phyloP scores from a whole-genome alignment of 1,284 basidiomycete genomes.

The Tilletiaria anomala region DNA sequence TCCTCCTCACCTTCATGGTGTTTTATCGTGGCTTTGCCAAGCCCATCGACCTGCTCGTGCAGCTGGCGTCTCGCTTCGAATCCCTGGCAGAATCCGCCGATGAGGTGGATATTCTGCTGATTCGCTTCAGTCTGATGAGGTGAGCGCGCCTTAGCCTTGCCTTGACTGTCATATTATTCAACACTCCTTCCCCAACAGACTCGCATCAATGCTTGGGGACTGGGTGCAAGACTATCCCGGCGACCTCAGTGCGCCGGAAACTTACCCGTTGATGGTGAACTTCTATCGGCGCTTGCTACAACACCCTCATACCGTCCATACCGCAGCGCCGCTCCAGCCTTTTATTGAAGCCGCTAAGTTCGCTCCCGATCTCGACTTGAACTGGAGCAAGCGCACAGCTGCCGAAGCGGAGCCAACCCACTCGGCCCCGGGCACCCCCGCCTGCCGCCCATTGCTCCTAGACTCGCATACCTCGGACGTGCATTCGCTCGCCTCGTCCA shows the following conservation, averaged over 20 bases:
- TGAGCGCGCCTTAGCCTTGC: background rate
- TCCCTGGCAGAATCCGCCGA: slow-evolving; percentile 15
- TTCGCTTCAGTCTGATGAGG: slow-evolving; percentile 24
- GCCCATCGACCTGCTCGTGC: slow-evolving; percentile 21
- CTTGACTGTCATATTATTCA: background rate
- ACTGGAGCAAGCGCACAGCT: slow-evolving; percentile 27
- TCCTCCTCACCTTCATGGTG: slow-evolving; percentile 29
- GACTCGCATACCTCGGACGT: background rate
- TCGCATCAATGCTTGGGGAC: slow-evolving; percentile 25
- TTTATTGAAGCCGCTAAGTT: slow-evolving; percentile 12
- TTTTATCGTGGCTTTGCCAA: slow-evolving; percentile 30
- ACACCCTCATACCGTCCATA: slow-evolving; percentile 18
- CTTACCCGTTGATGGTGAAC: slow-evolving; percentile 12
- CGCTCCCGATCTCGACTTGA: slow-evolving; percentile 21
- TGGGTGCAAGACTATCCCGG: slow-evolving; percentile 34
- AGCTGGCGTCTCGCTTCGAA: slow-evolving; percentile 22
- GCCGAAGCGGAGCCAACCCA: no score
- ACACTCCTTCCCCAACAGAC: background rate
- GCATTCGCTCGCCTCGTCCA: no score
- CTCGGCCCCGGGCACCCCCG: slow-evolving; percentile 17
- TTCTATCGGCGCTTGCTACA: slow-evolving; percentile 16
- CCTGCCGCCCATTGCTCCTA: background rate
- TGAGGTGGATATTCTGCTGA: no score
- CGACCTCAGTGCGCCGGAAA: slow-evolving; percentile 22
- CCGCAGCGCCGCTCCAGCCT: slow-evolving; percentile 12